Conservation (phyloP, 345 rosid genomes). For the Eucalyptus marginata region DNA sequence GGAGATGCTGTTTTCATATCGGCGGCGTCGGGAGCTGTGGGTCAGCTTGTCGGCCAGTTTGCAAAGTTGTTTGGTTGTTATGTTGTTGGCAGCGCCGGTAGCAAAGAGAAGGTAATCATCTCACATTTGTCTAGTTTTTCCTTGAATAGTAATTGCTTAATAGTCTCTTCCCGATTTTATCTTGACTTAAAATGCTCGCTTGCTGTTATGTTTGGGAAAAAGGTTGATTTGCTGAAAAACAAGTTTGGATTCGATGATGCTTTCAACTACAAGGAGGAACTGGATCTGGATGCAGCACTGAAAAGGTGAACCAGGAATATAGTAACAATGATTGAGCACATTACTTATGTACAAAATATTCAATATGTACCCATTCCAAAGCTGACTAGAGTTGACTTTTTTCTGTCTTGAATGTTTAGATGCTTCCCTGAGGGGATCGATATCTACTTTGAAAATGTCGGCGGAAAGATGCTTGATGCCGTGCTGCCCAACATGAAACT, state of each 20-base stretch:
- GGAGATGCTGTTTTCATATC: neutral
- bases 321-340: neutral
- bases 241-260: conserved; percentile 44
- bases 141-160: too few species aligned
- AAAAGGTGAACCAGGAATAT: conserved; percentile 14
- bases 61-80: neutral
- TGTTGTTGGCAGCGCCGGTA: neutral
- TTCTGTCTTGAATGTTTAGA: neutral
- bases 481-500: conserved; percentile 6
- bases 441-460: neutral
- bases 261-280: conserved; percentile 49
- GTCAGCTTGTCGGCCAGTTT: neutral
- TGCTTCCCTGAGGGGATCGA: neutral
- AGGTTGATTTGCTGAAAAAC: conserved; percentile 38
- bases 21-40: neutral
- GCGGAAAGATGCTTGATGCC: conserved; percentile 10
- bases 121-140: neutral
- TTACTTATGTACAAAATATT: neutral
- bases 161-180: neutral
- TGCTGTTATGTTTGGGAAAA: neutral
- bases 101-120: neutral
- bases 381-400: neutral
- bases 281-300: conserved; percentile 14
- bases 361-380: neutral
- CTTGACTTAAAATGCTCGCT: neutral